These are phyloP conservation scores for Discostella stelligera DNA, from an alignment of 352 stramenopile species.

Conservation along the genomic window DNA sequence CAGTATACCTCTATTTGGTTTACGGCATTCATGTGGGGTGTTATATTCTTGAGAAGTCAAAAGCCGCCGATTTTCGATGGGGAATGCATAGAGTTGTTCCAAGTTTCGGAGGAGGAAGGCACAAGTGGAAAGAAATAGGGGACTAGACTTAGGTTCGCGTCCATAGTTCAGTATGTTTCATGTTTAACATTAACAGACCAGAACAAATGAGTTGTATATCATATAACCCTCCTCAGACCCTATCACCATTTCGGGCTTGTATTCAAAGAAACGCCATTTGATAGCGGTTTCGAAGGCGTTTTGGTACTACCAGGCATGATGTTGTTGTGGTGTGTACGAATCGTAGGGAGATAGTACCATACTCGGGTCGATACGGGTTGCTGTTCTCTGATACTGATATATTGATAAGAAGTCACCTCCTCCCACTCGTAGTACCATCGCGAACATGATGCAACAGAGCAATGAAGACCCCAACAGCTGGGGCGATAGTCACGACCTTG, in stretches of 20 bases:
- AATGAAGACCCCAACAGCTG: constrained; percentile 19
- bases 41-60: constrained; percentile 98
- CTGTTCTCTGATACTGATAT: no score
- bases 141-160: not conserved
- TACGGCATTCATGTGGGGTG: constrained; percentile 97
- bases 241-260: no score
- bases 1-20: constrained; percentile 98
- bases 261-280: no score
- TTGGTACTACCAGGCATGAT: no score
- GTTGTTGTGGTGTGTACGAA: no score
- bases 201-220: not conserved
- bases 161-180: not conserved
- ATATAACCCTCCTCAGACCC: no score
- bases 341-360: no score
- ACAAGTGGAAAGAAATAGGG: not conserved
- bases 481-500: constrained; percentile 24
- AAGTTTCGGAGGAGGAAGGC: constrained; percentile 64
- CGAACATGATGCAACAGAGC: constrained; percentile 31
- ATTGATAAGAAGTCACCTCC: no score
- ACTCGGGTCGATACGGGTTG: no score
- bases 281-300: no score
- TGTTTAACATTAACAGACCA: not conserved
- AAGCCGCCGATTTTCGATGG: constrained; percentile 95
- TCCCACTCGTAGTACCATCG: not conserved
- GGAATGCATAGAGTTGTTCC: constrained; percentile 93